Conservation (phyloP, 345 rosid species). For the Psidium guajava region DNA sequence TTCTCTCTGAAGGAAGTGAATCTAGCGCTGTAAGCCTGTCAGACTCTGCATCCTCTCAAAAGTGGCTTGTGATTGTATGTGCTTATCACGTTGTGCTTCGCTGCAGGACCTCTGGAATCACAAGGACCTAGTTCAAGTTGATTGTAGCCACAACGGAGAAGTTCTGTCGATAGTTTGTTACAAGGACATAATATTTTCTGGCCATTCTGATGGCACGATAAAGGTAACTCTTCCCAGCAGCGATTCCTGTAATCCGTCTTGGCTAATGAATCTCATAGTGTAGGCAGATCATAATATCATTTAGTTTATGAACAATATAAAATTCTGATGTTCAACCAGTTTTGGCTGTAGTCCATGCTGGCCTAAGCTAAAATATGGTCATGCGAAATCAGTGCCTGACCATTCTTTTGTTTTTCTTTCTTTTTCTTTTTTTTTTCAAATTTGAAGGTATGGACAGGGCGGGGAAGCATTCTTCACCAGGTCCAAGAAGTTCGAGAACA, state of each 20-base stretch:
- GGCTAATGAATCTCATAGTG: not conserved
- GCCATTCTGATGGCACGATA: conserved; percentile 70
- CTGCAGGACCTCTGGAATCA: conserved; percentile 61
- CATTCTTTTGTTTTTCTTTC: not conserved
- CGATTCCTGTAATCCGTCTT: not conserved
- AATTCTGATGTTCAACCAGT: not conserved
- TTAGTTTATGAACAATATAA: not conserved
- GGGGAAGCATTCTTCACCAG: conserved; percentile 51
- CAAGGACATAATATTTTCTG: conserved; percentile 54
- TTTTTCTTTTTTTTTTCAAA: not conserved
- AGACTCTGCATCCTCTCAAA: not conserved
- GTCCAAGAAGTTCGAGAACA: conserved; percentile 52
- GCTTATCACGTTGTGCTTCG: not conserved
- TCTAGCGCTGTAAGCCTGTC: conserved; percentile 40
- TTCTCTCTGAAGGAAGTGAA: conserved; percentile 39
- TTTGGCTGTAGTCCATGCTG: not conserved
- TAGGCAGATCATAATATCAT: not conserved
- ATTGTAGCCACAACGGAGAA: conserved; percentile 48
- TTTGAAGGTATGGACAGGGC: conserved; percentile 58
- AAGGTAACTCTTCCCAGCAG: conserved; percentile 22
- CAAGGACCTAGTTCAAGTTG: conserved; percentile 46
- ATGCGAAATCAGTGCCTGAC: not conserved
- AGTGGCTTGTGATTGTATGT: not conserved
- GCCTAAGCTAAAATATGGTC: not conserved
- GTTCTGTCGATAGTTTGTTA: conserved; percentile 37